These are phyloP conservation scores for Chaetomium cochliodes DNA, from an alignment of 495 filamentous ascomycete species.

Conservation along the genomic window DNA sequence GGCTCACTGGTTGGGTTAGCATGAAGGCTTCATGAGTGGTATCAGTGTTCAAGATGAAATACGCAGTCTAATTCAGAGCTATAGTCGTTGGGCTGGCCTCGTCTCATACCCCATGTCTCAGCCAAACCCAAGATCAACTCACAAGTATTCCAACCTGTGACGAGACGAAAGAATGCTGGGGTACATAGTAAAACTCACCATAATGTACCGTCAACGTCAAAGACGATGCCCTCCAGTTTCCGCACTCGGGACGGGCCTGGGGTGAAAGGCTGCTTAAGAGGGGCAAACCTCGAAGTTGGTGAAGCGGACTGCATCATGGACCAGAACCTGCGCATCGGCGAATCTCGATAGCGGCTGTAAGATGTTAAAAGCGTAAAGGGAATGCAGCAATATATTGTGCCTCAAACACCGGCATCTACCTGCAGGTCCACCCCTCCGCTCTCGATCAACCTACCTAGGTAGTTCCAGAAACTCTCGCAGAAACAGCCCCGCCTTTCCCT, in stretches of 20 bases:
- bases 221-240: conserved; percentile 76
- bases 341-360: neutral
- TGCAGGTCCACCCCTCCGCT: too few relatives aligned
- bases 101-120: neutral
- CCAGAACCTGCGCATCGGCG: conserved; percentile 35
- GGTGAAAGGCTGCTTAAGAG: conserved; percentile 30
- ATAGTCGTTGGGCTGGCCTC: too few relatives aligned
- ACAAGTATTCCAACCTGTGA: neutral
- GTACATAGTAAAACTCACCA: conserved; percentile 66
- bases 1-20: conserved; percentile 59
- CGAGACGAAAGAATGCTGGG: neutral
- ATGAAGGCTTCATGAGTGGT: neutral
- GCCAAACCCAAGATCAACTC: neutral
- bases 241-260: conserved; percentile 41
- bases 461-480: too few relatives aligned
- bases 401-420: too few relatives aligned
- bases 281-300: conserved; percentile 31
- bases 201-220: conserved; percentile 93
- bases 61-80: too few relatives aligned
- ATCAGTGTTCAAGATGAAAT: too few relatives aligned
- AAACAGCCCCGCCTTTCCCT: too few relatives aligned
- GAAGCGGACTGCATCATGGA: conserved; percentile 39
- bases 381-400: neutral
- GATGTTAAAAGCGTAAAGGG: neutral
- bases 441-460: too few relatives aligned